Base-by-base conservation (phyloP, 1,284 basidiomycete genomes). In the Naganishia albida region DNA sequence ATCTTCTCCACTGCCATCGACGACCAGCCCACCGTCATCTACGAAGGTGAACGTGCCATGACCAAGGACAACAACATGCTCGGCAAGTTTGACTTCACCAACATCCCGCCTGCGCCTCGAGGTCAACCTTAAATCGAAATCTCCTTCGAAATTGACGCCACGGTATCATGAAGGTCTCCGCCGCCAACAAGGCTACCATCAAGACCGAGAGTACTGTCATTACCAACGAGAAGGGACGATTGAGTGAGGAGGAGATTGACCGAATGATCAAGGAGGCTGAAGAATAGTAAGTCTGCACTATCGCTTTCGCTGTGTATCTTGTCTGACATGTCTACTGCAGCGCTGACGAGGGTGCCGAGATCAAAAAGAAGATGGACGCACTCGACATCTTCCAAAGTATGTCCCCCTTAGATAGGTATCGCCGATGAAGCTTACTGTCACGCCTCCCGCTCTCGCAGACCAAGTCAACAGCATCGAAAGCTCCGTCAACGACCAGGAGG, bases 61-160 rank as follows among this genome's bases (percentile, higher is more conserved):
- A 96, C 93, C 74, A 94, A 94, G 86, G 93, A 98, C 83, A 97
- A 97, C 87, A 94, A 96, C 84, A 85, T 89, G 63, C 88, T 98
- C 70, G 94, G 94, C 82, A 93, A 94, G 80, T 97, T 98, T 76
- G 94, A 97, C 81, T 87, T 97, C 52, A 88, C 86, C 67, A 80
- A 90, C 69, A 96, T 98, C 70, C 94, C 94, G 23, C 92, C 93
- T 44, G 90, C 94, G 1, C 93, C 94, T 69, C 91, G 93, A 69
- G 94, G 94, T 77, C 90, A 94, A 57, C 93, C 92, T 72, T 92
- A 95, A 72, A 93, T 95, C 66, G 93, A 95, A 80, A 92, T 95
- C 66, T 88, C 88, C 23, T 95, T 95, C 77, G 92, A 94, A 82
- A 89, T 95, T 77, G 92, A 95, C 75, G 89, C 90, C 74, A 93